Base-by-base conservation (phyloP, 352 stramenopile genomes). In the Phytophthora pini region DNA sequence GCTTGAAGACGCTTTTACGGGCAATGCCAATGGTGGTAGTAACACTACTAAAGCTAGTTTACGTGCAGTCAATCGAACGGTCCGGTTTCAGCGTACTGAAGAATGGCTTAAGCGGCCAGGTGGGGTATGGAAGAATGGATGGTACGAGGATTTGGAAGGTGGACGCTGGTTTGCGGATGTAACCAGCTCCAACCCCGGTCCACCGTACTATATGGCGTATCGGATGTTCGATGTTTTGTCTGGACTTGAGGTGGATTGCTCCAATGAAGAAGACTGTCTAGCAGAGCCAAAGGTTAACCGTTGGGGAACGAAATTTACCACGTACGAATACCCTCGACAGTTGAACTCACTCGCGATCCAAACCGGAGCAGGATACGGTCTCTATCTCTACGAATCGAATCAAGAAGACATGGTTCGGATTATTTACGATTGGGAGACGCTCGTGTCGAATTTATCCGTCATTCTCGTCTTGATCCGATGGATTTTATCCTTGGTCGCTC, bases 391-490 rank as follows among this genome's bases (percentile, higher is more conserved):
- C 5, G 60, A 77, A 36, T 22, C 24, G 0, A 22, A 22, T 4
- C 26, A 39, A 11, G 38, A 20, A 0, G 27, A 20, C 5, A 50
- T 51, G 8, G 44, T 70, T 8, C 10, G 39, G 0, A 72, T 59
- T 31, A 32, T 64, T 0, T 84, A 77, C 39, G 61, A 74, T 38
- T 70, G 76, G 54, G 54, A 75, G 32, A 65, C 54, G 5, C 26
- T 75, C 1, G 68, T 85, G 3, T 59, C 73, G 4, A 82, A 80
- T 49, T 11, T 71, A 0, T 75, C 70, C 1, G 52, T 80, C 7
- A 44, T 55, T 6, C 11, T 65, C 3, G 26, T 82, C 13, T 9
- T 82, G 2, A 56, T 74, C 10, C 76, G 70, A 0, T 85, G 73
- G 76, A 50, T 78, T 29, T 51, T 75, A 11, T 41, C 44, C 0